A percentile compares a stretch with the other conserved stretches of the same genome.
phyloP scores from a whole-genome alignment of 2,329 filamentous ascomycete species.

The Trichoderma cornu-damae region DNA sequence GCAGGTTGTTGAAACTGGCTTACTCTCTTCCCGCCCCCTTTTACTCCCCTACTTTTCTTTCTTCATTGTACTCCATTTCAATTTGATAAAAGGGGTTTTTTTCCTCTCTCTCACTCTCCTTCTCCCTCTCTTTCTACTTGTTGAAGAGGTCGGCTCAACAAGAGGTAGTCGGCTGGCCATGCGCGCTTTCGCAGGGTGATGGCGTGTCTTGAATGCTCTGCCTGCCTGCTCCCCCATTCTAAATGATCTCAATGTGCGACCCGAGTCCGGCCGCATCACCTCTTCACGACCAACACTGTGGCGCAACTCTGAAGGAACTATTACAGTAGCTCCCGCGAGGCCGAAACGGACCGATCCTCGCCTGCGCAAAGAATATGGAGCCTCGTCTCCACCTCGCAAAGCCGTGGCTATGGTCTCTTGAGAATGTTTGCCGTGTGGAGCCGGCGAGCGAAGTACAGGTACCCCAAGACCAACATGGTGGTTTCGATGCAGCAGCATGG shows the following conservation, averaged over 20 bases:
- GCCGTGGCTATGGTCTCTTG: too few relatives aligned
- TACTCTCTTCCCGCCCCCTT: not conserved
- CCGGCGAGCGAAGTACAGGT: slow-evolving; percentile 12
- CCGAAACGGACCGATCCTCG: slow-evolving; percentile 10
- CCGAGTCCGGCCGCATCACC: not conserved
- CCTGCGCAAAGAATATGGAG: slow-evolving; percentile 1
- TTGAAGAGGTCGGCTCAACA: not conserved
- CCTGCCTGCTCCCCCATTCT: not conserved
- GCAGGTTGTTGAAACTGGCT: not conserved
- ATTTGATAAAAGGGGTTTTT: too few relatives aligned
- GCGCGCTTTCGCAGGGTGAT: not conserved
- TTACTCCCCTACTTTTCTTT: too few relatives aligned
- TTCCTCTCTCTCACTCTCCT: too few relatives aligned
- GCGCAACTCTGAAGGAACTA: not conserved
- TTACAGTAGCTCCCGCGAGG: slow-evolving; percentile 14
- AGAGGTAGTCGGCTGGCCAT: not conserved
- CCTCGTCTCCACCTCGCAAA: not conserved
- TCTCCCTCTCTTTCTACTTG: not conserved
- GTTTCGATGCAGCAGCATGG: not conserved
- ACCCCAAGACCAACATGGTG: slow-evolving; percentile 16
- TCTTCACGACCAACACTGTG: not conserved
- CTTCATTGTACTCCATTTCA: not conserved
- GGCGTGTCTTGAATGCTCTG: not conserved
- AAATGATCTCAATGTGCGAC: not conserved
- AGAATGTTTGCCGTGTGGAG: slow-evolving; percentile 12